Evolutionary conservation across 176 grass and related monocot species (phyloP).

Genomic region (Phoenix dactylifera): DNA sequence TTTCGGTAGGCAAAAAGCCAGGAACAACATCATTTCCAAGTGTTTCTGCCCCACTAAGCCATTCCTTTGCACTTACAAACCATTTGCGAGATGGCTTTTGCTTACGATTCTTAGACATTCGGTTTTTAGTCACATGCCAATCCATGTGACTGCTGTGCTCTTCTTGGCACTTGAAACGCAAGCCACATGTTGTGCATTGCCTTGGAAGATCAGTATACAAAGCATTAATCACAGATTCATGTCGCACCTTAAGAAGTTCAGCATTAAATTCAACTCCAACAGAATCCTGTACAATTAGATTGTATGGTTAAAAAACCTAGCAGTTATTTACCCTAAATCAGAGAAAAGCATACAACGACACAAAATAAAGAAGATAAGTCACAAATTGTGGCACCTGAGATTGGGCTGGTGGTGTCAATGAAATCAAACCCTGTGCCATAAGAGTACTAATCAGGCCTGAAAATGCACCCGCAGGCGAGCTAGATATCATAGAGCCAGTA

Average conservation of each 20-base stretch:
- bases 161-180: conserved; percentile 87
- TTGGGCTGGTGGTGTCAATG: conserved; percentile 32
- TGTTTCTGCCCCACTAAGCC: conserved; percentile 84
- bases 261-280: conserved; percentile 73
- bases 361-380: not conserved
- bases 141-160: conserved; percentile 97
- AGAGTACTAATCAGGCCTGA: conserved; percentile 84
- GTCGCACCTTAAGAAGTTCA: conserved; percentile 61
- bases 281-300: conserved; percentile 36
- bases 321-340: not conserved
- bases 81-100: conserved; percentile 93
- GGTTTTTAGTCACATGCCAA: conserved; percentile 99
- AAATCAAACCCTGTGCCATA: conserved; percentile 78
- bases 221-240: conserved; percentile 65
- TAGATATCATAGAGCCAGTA: conserved; percentile 27
- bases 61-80: conserved; percentile 75
- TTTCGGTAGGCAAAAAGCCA: conserved; percentile 50
- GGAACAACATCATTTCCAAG: conserved; percentile 79
- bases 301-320: not conserved
- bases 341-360: not conserved
- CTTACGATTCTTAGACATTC: conserved; percentile 83
- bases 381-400: conserved; percentile 41
- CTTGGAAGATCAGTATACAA: conserved; percentile 73
- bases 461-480: conserved; percentile 23
- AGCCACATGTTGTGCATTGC: conserved; percentile 94